Evolutionary conservation across 345 rosid genomes (phyloP).

Genomic region (Moricandia moricandioides): DNA sequence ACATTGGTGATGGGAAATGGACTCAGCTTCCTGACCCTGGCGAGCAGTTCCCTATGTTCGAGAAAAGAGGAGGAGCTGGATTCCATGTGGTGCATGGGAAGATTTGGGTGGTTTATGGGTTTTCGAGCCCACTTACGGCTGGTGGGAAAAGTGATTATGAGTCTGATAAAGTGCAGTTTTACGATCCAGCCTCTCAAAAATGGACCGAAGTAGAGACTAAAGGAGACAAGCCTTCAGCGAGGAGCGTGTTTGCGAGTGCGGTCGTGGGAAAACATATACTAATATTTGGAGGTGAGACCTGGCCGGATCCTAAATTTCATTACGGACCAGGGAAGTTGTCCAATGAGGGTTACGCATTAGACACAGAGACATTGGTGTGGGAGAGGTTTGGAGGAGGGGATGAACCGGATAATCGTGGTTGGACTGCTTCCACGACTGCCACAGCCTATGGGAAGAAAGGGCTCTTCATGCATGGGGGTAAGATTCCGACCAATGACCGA

Average conservation of each 20-base stretch:
- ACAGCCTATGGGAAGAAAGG: conserved; percentile 13
- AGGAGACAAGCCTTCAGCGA: not conserved
- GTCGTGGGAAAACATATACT: conserved; percentile 9
- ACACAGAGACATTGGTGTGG: conserved; percentile 17
- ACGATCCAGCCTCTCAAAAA: not conserved
- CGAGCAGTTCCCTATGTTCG: not conserved
- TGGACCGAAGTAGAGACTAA: conserved; percentile 19
- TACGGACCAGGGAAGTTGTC: conserved; percentile 1
- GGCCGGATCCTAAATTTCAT: not conserved
- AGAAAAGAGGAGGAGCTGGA: conserved; percentile 4
- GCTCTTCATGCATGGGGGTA: conserved; percentile 24
- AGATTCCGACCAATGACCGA: not conserved
- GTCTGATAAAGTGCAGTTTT: not conserved
- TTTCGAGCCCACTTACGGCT: not conserved
- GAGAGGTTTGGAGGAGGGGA: conserved; percentile 1
- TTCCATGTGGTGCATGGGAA: conserved; percentile 7
- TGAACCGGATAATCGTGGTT: not conserved
- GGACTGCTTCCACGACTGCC: not conserved
- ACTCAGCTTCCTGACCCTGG: not conserved
- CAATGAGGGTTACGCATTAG: not conserved
- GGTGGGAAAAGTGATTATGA: not conserved
- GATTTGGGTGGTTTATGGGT: conserved; percentile 27
- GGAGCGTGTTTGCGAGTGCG: conserved; percentile 15
- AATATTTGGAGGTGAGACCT: conserved; percentile 21
- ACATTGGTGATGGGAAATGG: conserved; percentile 3